Percentiles rank a stretch among this genome's conserved stretches.
phyloP scores from a whole-genome alignment of 106 monocot species.

The Agapanthus africanus region DNA sequence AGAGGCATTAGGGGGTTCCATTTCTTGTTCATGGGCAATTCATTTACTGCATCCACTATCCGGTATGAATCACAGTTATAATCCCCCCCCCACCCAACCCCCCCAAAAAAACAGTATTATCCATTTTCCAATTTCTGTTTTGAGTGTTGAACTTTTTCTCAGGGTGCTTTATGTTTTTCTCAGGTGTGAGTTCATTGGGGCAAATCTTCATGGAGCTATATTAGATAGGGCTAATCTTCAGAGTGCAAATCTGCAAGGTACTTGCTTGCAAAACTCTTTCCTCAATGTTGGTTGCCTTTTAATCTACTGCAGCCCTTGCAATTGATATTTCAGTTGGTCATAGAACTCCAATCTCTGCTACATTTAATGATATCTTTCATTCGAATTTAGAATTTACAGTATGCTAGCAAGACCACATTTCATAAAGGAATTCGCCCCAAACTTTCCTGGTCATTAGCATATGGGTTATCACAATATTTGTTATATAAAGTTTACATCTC shows the following conservation, averaged over 20 bases:
- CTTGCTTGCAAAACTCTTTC: background rate
- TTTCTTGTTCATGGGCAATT: too few species aligned
- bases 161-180: constrained; percentile 16
- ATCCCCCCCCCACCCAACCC: too few species aligned
- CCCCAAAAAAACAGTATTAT: too few species aligned
- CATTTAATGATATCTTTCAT: background rate
- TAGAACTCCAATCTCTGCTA: background rate
- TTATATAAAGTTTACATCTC: background rate
- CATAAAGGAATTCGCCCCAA: background rate
- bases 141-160: background rate
- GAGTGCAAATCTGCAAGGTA: constrained; percentile 96
- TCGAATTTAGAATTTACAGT: background rate
- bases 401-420: background rate
- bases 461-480: background rate
- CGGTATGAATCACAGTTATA: too few species aligned
- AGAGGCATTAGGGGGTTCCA: too few species aligned
- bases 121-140: too few species aligned
- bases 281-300: background rate
- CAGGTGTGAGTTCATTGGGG: constrained; percentile 89
- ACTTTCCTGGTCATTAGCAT: background rate
- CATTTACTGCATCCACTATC: too few species aligned
- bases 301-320: background rate
- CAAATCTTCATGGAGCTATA: constrained; percentile 66
- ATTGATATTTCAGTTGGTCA: background rate
- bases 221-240: constrained; percentile 84